These are phyloP conservation scores for Sodiomyces alkalinus DNA, from an alignment of 2,329 filamentous ascomycete genomes.

Conservation along the genomic window DNA sequence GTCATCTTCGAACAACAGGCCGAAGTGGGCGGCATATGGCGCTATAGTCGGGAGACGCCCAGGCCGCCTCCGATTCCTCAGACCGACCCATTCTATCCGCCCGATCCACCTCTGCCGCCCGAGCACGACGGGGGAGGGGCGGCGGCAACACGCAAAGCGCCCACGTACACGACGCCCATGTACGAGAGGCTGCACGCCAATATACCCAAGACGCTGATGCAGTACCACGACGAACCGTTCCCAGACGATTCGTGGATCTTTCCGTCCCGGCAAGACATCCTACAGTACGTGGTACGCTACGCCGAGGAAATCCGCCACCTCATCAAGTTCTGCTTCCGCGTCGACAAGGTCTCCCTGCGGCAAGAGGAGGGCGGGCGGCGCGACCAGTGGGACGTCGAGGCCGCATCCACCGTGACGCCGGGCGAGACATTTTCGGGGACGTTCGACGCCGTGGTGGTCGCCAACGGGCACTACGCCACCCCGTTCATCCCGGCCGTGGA, in stretches of 20 bases:
- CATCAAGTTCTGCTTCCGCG: slow-evolving; percentile 56
- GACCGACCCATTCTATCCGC: slow-evolving; percentile 44
- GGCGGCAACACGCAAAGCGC: slow-evolving; percentile 20
- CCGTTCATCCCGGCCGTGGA: slow-evolving; percentile 50
- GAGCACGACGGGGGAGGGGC: slow-evolving; percentile 8
- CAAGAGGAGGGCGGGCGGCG: slow-evolving; percentile 10
- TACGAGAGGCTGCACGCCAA: slow-evolving; percentile 78
- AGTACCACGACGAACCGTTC: slow-evolving; percentile 57
- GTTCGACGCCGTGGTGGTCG: slow-evolving; percentile 64
- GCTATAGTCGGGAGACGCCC: slow-evolving; percentile 44
- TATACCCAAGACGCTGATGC: slow-evolving; percentile 70
- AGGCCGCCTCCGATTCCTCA: slow-evolving; percentile 47
- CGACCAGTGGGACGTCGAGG: slow-evolving; percentile 47
- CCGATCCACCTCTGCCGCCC: slow-evolving; percentile 46
- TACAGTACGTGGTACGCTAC: slow-evolving; percentile 60
- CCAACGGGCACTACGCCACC: slow-evolving; percentile 60
- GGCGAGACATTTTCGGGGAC: slow-evolving; percentile 22
- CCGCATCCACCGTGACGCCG: slow-evolving; percentile 32
- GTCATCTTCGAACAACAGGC: slow-evolving; percentile 70
- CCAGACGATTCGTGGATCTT: slow-evolving; percentile 52
- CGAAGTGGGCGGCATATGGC: slow-evolving; percentile 73
- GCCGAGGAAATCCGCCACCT: slow-evolving; percentile 50
- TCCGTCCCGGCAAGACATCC: slow-evolving; percentile 55
- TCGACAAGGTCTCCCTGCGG: slow-evolving; percentile 38
- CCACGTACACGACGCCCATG: slow-evolving; percentile 66